Conservation (phyloP, 208 protist genomes). For the Phytomonas francai region DNA sequence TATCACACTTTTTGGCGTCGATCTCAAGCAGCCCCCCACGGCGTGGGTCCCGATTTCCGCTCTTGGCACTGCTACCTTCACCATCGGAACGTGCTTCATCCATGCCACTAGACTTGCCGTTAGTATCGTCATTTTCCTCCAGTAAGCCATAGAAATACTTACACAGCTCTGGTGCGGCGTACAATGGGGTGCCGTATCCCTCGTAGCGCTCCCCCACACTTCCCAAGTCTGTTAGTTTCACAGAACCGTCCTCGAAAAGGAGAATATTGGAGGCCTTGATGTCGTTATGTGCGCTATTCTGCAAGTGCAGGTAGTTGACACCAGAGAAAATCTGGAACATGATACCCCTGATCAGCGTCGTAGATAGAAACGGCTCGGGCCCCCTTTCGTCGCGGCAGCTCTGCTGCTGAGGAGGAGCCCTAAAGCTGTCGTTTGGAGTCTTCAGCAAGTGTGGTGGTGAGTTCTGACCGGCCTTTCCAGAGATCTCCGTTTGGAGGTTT, state of each 20-base stretch:
- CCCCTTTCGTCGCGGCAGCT: too few species aligned
- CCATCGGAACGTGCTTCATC: too few species aligned
- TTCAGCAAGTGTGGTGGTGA: too few species aligned
- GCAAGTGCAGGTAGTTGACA: slow-evolving; percentile 69
- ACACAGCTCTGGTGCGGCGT: slow-evolving; percentile 82
- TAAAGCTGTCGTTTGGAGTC: not conserved
- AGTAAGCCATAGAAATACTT: slow-evolving; percentile 40
- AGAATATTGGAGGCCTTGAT: slow-evolving; percentile 81
- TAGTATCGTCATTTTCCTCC: too few species aligned
- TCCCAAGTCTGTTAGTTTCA: slow-evolving; percentile 72
- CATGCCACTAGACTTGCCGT: too few species aligned
- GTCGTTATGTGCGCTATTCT: slow-evolving; percentile 77
- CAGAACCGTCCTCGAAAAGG: slow-evolving; percentile 60
- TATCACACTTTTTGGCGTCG: slow-evolving; percentile 47
- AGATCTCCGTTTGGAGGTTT: too few species aligned
- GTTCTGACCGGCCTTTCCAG: too few species aligned
- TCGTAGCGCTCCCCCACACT: slow-evolving; percentile 44
- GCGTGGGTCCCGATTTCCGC: not conserved
- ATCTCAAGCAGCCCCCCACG: slow-evolving; percentile 5
- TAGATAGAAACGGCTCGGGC: slow-evolving; percentile 11
- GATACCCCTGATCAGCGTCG: slow-evolving; percentile 56
- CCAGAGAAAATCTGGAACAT: slow-evolving; percentile 68
- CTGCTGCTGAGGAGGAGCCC: slow-evolving; percentile 1
- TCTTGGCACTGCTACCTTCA: too few species aligned
- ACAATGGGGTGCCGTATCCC: slow-evolving; percentile 80